Percentiles rank a stretch among this genome's conserved stretches.
Evolutionary conservation across 2,329 filamentous ascomycete genomes (phyloP).

Genomic region (Scopulariopsis brevicaulis): DNA sequence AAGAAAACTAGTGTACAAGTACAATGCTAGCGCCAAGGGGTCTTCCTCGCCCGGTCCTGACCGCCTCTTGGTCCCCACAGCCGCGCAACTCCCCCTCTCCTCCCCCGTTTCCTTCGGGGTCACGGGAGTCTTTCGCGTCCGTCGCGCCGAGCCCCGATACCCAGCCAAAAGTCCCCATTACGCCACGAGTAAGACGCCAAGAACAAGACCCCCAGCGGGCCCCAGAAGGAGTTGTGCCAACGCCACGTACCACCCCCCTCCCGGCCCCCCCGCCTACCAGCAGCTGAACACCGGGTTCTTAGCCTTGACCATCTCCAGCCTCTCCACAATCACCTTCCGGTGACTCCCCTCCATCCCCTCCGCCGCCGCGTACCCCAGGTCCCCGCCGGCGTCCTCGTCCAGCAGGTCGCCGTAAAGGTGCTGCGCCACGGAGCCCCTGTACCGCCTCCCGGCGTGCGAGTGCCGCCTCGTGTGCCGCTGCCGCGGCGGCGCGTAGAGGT

Average conservation of each 20-base stretch:
- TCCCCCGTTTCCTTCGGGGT: not conserved
- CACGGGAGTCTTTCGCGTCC: not conserved
- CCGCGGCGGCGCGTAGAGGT: constrained; percentile 30
- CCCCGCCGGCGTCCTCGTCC: constrained; percentile 69
- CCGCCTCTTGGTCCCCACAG: not conserved
- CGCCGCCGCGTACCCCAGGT: constrained; percentile 87
- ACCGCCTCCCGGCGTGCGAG: constrained; percentile 37
- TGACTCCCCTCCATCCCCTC: constrained; percentile 87
- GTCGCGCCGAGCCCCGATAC: no score
- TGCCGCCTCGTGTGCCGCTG: constrained; percentile 30
- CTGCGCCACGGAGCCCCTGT: constrained; percentile 39
- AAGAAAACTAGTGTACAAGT: not conserved
- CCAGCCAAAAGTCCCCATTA: no score
- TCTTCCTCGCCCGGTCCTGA: not conserved
- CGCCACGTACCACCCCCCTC: no score
- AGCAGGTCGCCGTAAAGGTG: constrained; percentile 41
- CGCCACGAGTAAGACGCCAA: no score
- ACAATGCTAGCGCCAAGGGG: not conserved
- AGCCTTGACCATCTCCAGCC: constrained; percentile 89
- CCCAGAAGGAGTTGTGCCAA: no score
- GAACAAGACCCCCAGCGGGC: no score
- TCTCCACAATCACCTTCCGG: constrained; percentile 92
- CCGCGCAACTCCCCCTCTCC: not conserved
- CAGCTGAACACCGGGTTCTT: constrained; percentile 95
- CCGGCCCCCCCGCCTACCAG: constrained; percentile 47